These are phyloP conservation scores for Penicillium steckii DNA, from an alignment of 495 filamentous ascomycete species.

Conservation along the genomic window DNA sequence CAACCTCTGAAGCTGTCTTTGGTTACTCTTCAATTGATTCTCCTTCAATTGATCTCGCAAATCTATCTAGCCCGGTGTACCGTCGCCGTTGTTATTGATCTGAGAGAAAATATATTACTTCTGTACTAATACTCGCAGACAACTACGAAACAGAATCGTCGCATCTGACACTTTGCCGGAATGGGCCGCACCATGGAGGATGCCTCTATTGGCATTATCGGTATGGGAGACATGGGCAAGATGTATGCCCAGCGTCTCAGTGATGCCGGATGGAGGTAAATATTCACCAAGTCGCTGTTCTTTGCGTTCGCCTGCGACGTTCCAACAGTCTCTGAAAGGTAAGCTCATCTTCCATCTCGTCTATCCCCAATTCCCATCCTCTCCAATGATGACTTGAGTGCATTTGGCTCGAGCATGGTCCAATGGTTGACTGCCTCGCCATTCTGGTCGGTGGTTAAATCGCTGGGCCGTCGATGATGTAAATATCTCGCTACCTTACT, in stretches of 20 bases:
- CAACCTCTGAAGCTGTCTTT: not conserved
- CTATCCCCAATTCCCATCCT: constrained; percentile 6
- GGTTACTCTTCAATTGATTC: not conserved
- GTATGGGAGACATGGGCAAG: constrained; percentile 99
- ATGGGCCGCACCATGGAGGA: constrained; percentile 56
- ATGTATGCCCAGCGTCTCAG: constrained; percentile 93
- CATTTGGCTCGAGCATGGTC: constrained; percentile 99
- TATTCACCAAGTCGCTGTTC: constrained; percentile 12
- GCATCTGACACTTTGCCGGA: constrained; percentile 8
- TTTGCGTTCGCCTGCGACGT: constrained; percentile 7
- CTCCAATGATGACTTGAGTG: constrained; percentile 97
- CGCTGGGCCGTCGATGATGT: constrained; percentile 79
- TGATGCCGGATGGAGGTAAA: constrained; percentile 92
- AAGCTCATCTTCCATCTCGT: constrained; percentile 23
- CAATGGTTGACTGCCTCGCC: constrained; percentile 36
- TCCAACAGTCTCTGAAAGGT: constrained; percentile 22
- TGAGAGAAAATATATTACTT: not conserved
- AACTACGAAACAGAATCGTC: not conserved
- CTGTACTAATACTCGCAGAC: constrained; percentile 2
- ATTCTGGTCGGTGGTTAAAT: constrained; percentile 50
- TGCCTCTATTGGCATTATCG: constrained; percentile 86
- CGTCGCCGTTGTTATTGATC: not conserved
- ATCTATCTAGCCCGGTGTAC: not conserved
- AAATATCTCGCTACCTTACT: constrained; percentile 94
- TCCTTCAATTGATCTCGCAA: constrained; percentile 19